Evolutionary conservation across 2,329 filamentous ascomycete genomes (phyloP).

Genomic region (Fusarium tricinctum): DNA sequence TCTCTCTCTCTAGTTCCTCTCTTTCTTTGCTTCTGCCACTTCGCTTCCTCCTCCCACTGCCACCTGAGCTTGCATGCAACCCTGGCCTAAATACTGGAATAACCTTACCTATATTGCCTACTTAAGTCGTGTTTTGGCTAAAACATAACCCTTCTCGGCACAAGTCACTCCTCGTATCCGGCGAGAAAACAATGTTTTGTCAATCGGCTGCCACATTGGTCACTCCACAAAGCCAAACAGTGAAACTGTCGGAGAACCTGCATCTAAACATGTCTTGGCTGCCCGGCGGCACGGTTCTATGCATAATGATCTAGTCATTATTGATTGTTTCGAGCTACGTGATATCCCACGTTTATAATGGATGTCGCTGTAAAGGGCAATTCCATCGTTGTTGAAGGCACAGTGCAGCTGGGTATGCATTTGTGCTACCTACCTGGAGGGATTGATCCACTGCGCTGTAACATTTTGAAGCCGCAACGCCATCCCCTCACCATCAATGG

Average conservation of each 20-base stretch:
- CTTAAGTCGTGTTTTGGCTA: constrained; percentile 15
- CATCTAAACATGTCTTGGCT: constrained; percentile 28
- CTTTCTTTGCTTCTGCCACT: constrained; percentile 21
- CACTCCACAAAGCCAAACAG: constrained; percentile 9
- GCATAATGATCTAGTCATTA: constrained; percentile 7
- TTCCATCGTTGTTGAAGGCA: constrained; percentile 12
- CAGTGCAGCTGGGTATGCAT: constrained; percentile 12
- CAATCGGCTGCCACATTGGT: constrained; percentile 9
- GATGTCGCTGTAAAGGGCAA: constrained; percentile 11
- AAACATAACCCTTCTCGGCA: constrained; percentile 29
- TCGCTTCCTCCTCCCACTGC: constrained; percentile 25
- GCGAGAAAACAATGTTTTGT: constrained; percentile 15
- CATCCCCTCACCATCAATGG: constrained; percentile 25
- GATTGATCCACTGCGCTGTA: constrained; percentile 26
- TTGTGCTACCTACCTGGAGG: not conserved
- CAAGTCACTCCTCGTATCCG: constrained; percentile 21
- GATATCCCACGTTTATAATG: not conserved
- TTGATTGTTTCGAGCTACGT: constrained; percentile 23
- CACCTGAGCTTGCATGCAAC: constrained; percentile 16
- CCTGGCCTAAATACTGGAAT: constrained; percentile 17
- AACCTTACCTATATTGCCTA: constrained; percentile 32
- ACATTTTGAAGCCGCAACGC: constrained; percentile 24
- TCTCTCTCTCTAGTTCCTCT: not conserved
- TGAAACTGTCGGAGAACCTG: constrained; percentile 1
- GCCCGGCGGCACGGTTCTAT: constrained; percentile 7